phyloP scores from a whole-genome alignment of 257 asterid genomes.

The Ophiorrhiza pumila region DNA sequence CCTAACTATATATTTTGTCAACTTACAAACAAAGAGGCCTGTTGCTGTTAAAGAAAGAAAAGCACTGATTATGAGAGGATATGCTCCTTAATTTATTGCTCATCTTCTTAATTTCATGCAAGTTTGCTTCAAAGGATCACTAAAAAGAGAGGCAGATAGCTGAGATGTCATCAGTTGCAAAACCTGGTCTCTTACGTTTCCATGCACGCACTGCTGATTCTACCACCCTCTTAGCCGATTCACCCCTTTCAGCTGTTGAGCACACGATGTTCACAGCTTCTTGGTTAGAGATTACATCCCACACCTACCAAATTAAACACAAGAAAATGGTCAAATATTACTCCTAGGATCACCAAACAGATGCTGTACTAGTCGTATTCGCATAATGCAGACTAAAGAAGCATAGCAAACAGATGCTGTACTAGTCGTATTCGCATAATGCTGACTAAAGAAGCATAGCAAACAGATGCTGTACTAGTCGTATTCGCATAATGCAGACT shows the following conservation, averaged over 20 bases:
- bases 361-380: too few species aligned
- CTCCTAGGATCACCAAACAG: too few species aligned
- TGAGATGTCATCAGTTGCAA: conserved; percentile 70
- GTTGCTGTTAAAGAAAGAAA: too few species aligned
- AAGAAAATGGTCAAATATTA: background rate
- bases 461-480: too few species aligned
- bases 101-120: background rate
- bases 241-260: conserved; percentile 41
- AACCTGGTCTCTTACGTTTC: conserved; percentile 54
- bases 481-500: too few species aligned
- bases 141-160: conserved; percentile 72
- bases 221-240: conserved; percentile 59
- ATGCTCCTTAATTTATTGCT: too few species aligned
- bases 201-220: conserved; percentile 55
- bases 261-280: conserved; percentile 69
- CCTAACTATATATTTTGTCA: background rate
- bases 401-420: too few species aligned
- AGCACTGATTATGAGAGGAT: too few species aligned
- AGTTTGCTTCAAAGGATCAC: conserved; percentile 14
- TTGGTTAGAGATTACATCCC: conserved; percentile 76
- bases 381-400: too few species aligned
- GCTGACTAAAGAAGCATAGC: too few species aligned
- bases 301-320: conserved; percentile 38
- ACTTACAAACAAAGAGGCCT: background rate
- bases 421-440: too few species aligned